A percentile compares a stretch with the other conserved stretches of the same genome.
These are phyloP conservation scores for Daedaleopsis nitida DNA, from an alignment of 768 basidiomycete species.

Conservation along the genomic window DNA sequence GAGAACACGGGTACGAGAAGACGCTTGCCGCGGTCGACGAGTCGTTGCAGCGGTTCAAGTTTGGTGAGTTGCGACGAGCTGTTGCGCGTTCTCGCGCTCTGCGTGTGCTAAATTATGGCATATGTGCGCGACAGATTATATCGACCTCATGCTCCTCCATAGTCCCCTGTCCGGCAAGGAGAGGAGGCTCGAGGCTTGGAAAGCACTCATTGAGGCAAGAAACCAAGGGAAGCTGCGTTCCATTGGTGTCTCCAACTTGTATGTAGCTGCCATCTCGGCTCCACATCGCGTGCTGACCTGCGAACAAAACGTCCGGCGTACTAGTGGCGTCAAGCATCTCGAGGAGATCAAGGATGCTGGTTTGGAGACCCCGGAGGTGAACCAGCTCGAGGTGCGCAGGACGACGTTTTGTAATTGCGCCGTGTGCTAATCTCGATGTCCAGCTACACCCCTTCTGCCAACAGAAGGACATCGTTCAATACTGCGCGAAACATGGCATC, in stretches of 20 bases:
- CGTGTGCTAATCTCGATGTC: background rate
- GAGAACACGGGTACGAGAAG: slow-evolving; percentile 62
- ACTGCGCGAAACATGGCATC: slow-evolving; percentile 45
- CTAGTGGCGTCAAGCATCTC: slow-evolving; percentile 68
- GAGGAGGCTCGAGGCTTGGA: slow-evolving; percentile 70
- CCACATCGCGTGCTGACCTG: background rate
- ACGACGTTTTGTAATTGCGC: too few species aligned
- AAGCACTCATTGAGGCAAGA: slow-evolving; percentile 65
- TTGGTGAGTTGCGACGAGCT: slow-evolving; percentile 45
- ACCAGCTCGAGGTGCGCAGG: slow-evolving; percentile 73
- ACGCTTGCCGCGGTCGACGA: slow-evolving; percentile 59
- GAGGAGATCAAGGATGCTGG: slow-evolving; percentile 71
- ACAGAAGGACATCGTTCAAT: slow-evolving; percentile 75
- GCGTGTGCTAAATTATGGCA: background rate
- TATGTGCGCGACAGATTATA: slow-evolving; percentile 44
- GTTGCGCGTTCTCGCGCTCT: too few species aligned
- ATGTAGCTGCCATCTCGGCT: slow-evolving; percentile 27
- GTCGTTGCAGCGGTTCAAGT: slow-evolving; percentile 59
- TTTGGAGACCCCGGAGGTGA: slow-evolving; percentile 67
- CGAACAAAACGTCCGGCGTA: too few species aligned
- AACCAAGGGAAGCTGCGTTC: slow-evolving; percentile 64
- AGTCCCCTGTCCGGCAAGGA: slow-evolving; percentile 66
- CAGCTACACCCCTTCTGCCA: slow-evolving; percentile 85
- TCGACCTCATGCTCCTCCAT: slow-evolving; percentile 82
- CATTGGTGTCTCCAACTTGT: slow-evolving; percentile 89